A percentile compares a stretch with the other conserved stretches of the same genome.
These are phyloP conservation scores for Penicillium brasilianum DNA, from an alignment of 2,329 filamentous ascomycete species.

Conservation along the genomic window DNA sequence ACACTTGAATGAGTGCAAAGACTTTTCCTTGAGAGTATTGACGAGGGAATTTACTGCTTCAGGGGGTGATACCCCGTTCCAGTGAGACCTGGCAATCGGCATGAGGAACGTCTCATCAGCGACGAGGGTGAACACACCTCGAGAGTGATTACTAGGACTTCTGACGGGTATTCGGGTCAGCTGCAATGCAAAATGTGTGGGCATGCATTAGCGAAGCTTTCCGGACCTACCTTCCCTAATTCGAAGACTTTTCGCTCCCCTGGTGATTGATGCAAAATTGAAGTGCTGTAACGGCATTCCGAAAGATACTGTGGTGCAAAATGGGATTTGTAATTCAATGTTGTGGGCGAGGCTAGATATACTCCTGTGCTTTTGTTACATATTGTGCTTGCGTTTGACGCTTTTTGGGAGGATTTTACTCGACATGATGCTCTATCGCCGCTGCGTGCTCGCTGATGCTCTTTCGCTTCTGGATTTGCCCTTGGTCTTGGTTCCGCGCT, in stretches of 20 bases:
- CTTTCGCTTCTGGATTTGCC: conserved; percentile 36
- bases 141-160: conserved; percentile 18
- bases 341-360: neutral
- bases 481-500: conserved; percentile 33
- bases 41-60: conserved; percentile 14
- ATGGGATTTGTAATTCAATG: neutral
- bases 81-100: conserved; percentile 15
- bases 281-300: neutral
- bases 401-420: conserved; percentile 6
- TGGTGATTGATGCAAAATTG: conserved; percentile 12
- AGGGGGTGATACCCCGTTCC: conserved; percentile 28
- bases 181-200: conserved; percentile 10
- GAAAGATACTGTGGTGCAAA: neutral
- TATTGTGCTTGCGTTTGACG: conserved; percentile 1
- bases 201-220: conserved; percentile 3
- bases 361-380: neutral
- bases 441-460: conserved; percentile 67
- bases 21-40: conserved; percentile 8
- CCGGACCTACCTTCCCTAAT: conserved; percentile 6
- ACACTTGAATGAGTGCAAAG: conserved; percentile 6
- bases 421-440: conserved; percentile 40
- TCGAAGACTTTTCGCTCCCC: conserved; percentile 21
- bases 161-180: conserved; percentile 9
- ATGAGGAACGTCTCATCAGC: neutral
- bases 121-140: conserved; percentile 6